A percentile compares a stretch with the other conserved stretches of the same genome.
Conservation (phyloP, 2,329 filamentous ascomycete species). For the Bipolaris cookei region DNA sequence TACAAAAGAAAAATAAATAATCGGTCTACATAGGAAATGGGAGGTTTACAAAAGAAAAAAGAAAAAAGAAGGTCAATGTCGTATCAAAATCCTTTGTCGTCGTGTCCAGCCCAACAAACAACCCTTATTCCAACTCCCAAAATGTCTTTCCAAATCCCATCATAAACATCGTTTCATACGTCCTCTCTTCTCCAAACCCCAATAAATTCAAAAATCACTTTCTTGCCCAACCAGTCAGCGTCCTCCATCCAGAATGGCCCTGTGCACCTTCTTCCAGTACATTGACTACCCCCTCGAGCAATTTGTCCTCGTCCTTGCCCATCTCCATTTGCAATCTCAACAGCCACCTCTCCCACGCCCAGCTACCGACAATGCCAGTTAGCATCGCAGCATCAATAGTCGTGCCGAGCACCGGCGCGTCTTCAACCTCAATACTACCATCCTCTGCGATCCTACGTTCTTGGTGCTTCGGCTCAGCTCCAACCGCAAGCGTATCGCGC, state of each 20-base stretch:
- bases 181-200: too few species aligned
- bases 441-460: conserved; percentile 49
- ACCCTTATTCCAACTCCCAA: not conserved
- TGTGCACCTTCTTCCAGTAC: conserved; percentile 67
- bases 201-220: conserved; percentile 33
- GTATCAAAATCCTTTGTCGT: too few species aligned
- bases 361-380: conserved; percentile 81
- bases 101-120: too few species aligned
- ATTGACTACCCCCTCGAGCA: conserved; percentile 63
- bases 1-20: too few species aligned
- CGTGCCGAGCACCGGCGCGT: conserved; percentile 41
- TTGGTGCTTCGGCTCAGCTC: conserved; percentile 34
- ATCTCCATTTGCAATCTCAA: conserved; percentile 87
- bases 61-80: too few species aligned
- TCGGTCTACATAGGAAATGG: too few species aligned
- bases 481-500: conserved; percentile 47
- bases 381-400: conserved; percentile 75
- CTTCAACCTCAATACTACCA: conserved; percentile 39
- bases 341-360: conserved; percentile 97
- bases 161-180: too few species aligned
- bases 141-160: not conserved
- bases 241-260: conserved; percentile 64
- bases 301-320: conserved; percentile 64
- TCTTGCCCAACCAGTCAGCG: conserved; percentile 59
- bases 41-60: too few species aligned